Evolutionary conservation across 495 filamentous ascomycete species (phyloP), one percentile per base, ranked within the genome.

Genomic region (Lentithecium fluviatile): DNA sequence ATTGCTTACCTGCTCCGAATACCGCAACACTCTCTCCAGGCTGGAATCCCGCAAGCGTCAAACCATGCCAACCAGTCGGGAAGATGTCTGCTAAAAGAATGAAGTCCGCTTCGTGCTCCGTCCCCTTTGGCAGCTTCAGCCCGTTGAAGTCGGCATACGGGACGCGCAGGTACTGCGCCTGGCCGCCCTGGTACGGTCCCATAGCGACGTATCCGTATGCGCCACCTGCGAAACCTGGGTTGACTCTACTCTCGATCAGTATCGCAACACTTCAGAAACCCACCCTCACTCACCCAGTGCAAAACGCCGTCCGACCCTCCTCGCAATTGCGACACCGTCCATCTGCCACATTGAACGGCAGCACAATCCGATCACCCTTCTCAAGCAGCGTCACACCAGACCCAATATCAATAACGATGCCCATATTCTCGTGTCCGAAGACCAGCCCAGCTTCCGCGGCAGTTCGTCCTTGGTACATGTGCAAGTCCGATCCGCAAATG

Each of bases 161-260:
- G 43, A 84, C 76, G 1, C 80, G 74, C 43, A 85, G 66, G 51
- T 80, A 83, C 66, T 83, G 78, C 3, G 80, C 82, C 64, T 54
- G 58, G 13, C 78, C 76, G 52, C 79, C 80, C 32, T 77, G 76
- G 65, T 83, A 83, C 2, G 81, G 81, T 2, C 82, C 81, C 81
- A 83, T 83, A 11, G 79, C 76, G n/a, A 83, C 81, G 46, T 83
- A 83, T 60, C 82, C 81, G 65, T 83, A 85, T 49, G 80, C 80
- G 19, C 82, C 82, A 23, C 82, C 81, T 8, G 81, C 81, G 67
- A 84, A 83, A 0, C 81, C 80, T 8, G 80, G 80, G 60, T 83
- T 83, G 21, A 84, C 81, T 25, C 79, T 78, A 7, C 74, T 29
- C 13, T 11, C 8, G 5, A 29, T 47, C 29, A 54, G 6, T 10